Evolutionary conservation across 2,329 filamentous ascomycete species (phyloP).

Genomic region (Nemania sp.): DNA sequence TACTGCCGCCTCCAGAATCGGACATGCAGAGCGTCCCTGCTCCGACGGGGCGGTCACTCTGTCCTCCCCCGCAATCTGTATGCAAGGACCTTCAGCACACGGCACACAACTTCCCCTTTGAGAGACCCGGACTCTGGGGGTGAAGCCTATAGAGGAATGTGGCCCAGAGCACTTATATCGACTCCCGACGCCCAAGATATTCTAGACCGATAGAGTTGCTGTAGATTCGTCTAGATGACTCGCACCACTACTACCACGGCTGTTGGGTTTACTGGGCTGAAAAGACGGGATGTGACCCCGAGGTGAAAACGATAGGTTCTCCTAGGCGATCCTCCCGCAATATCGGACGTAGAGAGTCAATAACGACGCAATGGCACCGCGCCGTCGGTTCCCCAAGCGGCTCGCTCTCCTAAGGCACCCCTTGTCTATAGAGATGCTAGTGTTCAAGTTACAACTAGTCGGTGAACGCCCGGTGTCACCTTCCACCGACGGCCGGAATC

Average conservation of each 20-base stretch:
- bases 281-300: background rate
- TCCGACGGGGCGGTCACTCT: background rate
- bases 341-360: background rate
- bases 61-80: slow-evolving; percentile 10
- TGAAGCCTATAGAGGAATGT: slow-evolving; percentile 10
- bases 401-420: background rate
- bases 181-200: background rate
- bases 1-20: background rate
- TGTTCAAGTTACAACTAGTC: background rate
- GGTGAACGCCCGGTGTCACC: background rate
- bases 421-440: background rate
- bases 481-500: background rate
- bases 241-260: background rate
- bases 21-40: slow-evolving; percentile 2
- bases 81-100: slow-evolving; percentile 5
- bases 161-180: background rate
- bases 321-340: background rate
- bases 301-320: background rate
- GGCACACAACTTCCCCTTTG: slow-evolving; percentile 5
- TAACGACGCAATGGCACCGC: slow-evolving; percentile 3
- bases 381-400: background rate
- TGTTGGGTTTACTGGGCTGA: background rate
- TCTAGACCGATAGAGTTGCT: background rate
- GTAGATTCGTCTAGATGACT: background rate
- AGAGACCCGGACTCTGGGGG: background rate